These are phyloP conservation scores for Diversispora epigaea DNA, from an alignment of 192 early-diverging fungal genomes.

Conservation along the genomic window DNA sequence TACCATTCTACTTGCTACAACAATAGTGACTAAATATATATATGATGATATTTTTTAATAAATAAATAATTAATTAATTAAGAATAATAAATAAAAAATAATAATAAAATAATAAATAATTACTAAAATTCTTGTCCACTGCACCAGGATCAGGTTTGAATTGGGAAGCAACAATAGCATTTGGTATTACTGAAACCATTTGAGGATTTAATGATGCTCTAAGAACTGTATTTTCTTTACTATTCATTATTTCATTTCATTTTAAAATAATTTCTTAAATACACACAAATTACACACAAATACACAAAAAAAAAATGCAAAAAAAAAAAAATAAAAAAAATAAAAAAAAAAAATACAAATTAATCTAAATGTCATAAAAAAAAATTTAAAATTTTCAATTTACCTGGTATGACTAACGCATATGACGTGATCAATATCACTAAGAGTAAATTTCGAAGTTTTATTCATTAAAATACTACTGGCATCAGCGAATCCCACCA, in stretches of 20 bases:
- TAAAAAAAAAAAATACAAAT: neutral
- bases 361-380: neutral
- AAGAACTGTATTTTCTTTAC: slow-evolving; percentile 98
- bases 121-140: slow-evolving; percentile 74
- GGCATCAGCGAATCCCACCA: slow-evolving; percentile 95
- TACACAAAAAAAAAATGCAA: neutral
- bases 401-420: slow-evolving; percentile 96
- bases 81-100: neutral
- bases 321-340: slow-evolving; percentile 3
- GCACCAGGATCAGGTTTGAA: slow-evolving; percentile 80
- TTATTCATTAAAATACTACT: slow-evolving; percentile 94
- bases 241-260: slow-evolving; percentile 32
- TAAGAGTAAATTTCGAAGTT: slow-evolving; percentile 92
- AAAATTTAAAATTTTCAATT: neutral
- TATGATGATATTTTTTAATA: neutral
- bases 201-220: slow-evolving; percentile 86
- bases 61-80: slow-evolving; percentile 3
- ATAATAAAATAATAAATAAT: slow-evolving; percentile 21
- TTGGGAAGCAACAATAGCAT: slow-evolving; percentile 92
- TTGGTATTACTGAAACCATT: slow-evolving; percentile 94
- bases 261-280: neutral
- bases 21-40: slow-evolving; percentile 84
- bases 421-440: slow-evolving; percentile 96
- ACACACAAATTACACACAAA: neutral
- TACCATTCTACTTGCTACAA: slow-evolving; percentile 86